These are phyloP conservation scores for Leccinum incarnatum DNA, from an alignment of 768 basidiomycete species.

Conservation along the genomic window DNA sequence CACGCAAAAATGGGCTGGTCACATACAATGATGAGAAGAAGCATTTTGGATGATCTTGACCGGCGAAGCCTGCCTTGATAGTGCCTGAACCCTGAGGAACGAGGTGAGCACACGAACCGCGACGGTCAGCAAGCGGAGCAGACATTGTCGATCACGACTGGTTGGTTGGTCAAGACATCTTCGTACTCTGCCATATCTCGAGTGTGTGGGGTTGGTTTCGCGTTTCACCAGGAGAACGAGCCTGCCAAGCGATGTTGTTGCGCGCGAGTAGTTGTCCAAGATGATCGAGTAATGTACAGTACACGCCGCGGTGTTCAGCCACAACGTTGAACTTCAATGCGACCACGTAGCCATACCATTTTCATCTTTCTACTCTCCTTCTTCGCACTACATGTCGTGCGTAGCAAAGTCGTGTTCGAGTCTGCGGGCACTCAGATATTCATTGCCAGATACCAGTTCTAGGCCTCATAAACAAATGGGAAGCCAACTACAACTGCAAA, in stretches of 20 bases:
- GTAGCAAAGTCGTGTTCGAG: conserved; percentile 15
- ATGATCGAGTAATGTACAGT: neutral
- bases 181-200: conserved; percentile 78
- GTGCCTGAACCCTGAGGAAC: conserved; percentile 87
- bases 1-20: conserved; percentile 31
- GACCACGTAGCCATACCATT: conserved; percentile 9
- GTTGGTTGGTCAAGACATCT: conserved; percentile 96
- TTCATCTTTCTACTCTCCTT: conserved; percentile 19
- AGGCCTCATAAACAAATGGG: conserved; percentile 69
- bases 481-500: conserved; percentile 82
- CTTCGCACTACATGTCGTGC: conserved; percentile 22
- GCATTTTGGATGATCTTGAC: conserved; percentile 98
- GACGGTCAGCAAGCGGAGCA: conserved; percentile 30
- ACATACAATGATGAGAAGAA: conserved; percentile 99
- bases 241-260: conserved; percentile 4
- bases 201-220: conserved; percentile 10
- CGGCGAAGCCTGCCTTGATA: conserved; percentile 98
- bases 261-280: neutral
- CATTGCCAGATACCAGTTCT: conserved; percentile 36
- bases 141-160: conserved; percentile 98
- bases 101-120: conserved; percentile 24
- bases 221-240: neutral
- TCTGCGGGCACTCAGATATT: conserved; percentile 11
- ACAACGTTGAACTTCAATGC: conserved; percentile 18
- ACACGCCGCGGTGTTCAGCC: conserved; percentile 13